phyloP scores from a whole-genome alignment of 257 asterid genomes.

The Forsythia suspensa region DNA sequence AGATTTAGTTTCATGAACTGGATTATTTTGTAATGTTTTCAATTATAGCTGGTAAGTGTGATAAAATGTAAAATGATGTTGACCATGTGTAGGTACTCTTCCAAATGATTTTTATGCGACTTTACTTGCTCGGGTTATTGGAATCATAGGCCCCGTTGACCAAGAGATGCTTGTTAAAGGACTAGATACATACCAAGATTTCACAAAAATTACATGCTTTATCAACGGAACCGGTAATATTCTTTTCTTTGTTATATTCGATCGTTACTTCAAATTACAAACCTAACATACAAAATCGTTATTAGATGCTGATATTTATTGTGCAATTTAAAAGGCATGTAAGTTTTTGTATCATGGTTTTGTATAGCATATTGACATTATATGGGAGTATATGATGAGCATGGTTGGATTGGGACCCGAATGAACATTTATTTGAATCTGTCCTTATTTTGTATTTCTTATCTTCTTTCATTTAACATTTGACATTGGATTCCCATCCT shows the following conservation, averaged over 20 bases:
- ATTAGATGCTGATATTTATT: too few species aligned
- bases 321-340: too few species aligned
- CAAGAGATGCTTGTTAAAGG: constrained; percentile 40
- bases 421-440: too few species aligned
- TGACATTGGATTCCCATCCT: too few species aligned
- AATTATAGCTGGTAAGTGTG: neutral
- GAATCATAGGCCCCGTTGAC: constrained; percentile 34
- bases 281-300: too few species aligned
- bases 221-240: constrained; percentile 34
- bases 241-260: neutral
- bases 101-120: constrained; percentile 38
- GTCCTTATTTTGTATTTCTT: too few species aligned
- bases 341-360: too few species aligned
- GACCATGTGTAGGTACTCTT: constrained; percentile 32
- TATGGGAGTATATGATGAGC: too few species aligned
- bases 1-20: neutral
- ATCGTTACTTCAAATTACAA: too few species aligned
- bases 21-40: neutral
- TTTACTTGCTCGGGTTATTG: constrained; percentile 36
- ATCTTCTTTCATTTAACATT: too few species aligned
- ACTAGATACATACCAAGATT: constrained; percentile 30
- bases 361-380: too few species aligned
- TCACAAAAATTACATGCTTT: constrained; percentile 39
- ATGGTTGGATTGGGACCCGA: too few species aligned
- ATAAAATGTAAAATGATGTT: neutral